Evolutionary conservation across 2,329 filamentous ascomycete genomes (phyloP), one percentile per base, ranked within the genome.

Genomic region (Hirsutella minnesotensis): DNA sequence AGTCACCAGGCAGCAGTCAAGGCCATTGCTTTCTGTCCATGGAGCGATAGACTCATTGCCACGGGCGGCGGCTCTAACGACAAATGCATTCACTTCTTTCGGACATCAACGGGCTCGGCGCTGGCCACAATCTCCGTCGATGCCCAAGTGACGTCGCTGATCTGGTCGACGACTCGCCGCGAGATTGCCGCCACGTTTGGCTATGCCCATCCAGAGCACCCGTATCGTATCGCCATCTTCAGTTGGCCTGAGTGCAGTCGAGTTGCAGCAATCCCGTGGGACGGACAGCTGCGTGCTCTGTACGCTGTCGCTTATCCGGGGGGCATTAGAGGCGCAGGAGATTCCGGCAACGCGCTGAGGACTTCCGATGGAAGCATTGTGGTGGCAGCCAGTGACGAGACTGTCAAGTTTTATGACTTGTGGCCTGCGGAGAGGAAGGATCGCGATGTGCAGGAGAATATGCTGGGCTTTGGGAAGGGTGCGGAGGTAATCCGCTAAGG

Each of bases 161-260:
- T 95, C 46, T 98, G 87, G 90, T 92, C 85, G 42, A 83, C 75
- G 22, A 90, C 81, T 10, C 75, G 85, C 10, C 79, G 84, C 31
- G 92, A 96, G 60, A 92, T 98, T 49, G 86, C 79, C 1, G 92
- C 88, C 1, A 95, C 90, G 0, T 95, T 98, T 63, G 90, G 92
- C 4, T 96, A 94, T 56, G 79, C 89, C 3, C 83, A 94, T 51
- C 88, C 90, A 1, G 86, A 94, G 35, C 92, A 98, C 56, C 79
- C 84, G 0, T 86, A 83, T 53, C 81, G 92, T 18, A 86, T 98
- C 49, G 92, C 88, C 2, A 82, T 96, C 9, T 98, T 95, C 62
- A 83, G 83, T 38, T 96, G 92, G 92, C 92, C 92, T 0, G 83
- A 85, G 43, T 96, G 92, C 62, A 77, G 79, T 49, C 86, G 92